Evolutionary conservation across 768 basidiomycete genomes (phyloP).

Genomic region (Leccinum subtestaceum): DNA sequence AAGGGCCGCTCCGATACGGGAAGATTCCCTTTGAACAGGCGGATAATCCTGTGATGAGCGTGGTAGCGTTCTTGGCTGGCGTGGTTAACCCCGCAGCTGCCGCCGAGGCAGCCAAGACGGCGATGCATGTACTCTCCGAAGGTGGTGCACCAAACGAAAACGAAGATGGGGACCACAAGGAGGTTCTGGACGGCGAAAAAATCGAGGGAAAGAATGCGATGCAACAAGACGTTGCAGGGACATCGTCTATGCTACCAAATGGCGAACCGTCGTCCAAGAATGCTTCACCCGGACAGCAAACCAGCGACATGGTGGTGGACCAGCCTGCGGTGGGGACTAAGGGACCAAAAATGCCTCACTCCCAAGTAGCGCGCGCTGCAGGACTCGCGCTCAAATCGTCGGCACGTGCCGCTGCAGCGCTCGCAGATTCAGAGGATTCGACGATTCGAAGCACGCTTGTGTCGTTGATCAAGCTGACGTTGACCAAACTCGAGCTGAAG

Average conservation of each 20-base stretch:
- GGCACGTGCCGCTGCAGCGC: slow-evolving; percentile 73
- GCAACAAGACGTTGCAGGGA: slow-evolving; percentile 31
- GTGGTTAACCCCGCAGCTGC: slow-evolving; percentile 89
- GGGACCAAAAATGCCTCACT: slow-evolving; percentile 52
- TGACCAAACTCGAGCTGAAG: slow-evolving; percentile 91
- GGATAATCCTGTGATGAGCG: slow-evolving; percentile 98
- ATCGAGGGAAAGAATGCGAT: slow-evolving; percentile 42
- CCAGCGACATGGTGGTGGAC: slow-evolving; percentile 51
- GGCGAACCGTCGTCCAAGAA: slow-evolving; percentile 16
- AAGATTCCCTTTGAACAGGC: slow-evolving; percentile 89
- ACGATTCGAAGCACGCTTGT: slow-evolving; percentile 79
- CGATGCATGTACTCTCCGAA: slow-evolving; percentile 76
- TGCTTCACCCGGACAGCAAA: slow-evolving; percentile 15
- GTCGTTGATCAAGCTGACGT: slow-evolving; percentile 78
- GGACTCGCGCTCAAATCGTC: slow-evolving; percentile 86
- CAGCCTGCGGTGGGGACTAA: slow-evolving; percentile 30
- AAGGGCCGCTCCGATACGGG: slow-evolving; percentile 73
- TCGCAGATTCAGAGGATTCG: slow-evolving; percentile 80
- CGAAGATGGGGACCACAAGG: slow-evolving; percentile 30
- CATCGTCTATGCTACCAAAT: slow-evolving; percentile 5
- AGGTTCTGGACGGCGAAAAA: slow-evolving; percentile 35
- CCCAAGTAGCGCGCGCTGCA: slow-evolving; percentile 80
- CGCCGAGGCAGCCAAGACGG: slow-evolving; percentile 89
- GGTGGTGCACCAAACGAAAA: slow-evolving; percentile 45
- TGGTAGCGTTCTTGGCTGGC: slow-evolving; percentile 94